These are phyloP conservation scores for Yamadazyma conglobata DNA, from an alignment of 1,139 yeast species.

Conservation along the genomic window DNA sequence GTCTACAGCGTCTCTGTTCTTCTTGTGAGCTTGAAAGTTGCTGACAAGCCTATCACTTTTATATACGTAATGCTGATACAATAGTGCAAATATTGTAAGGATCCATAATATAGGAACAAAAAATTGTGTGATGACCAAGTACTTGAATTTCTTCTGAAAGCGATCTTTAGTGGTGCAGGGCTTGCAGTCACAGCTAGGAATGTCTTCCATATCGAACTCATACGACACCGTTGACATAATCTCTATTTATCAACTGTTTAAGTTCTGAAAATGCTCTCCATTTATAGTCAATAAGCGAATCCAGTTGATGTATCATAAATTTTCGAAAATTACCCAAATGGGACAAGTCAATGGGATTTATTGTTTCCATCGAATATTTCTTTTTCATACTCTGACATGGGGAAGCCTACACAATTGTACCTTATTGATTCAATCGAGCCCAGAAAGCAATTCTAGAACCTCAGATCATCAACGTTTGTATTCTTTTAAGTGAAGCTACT, in stretches of 20 bases:
- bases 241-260: too few species aligned
- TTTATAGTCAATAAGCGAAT: too few species aligned
- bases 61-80: constrained; percentile 2
- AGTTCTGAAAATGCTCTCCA: too few species aligned
- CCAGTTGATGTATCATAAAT: too few species aligned
- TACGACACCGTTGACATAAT: constrained; percentile 2
- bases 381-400: too few species aligned
- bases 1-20: constrained; percentile 2
- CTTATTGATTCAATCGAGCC: too few species aligned
- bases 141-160: neutral
- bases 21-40: constrained; percentile 5
- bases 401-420: too few species aligned
- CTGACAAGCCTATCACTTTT: constrained; percentile 5
- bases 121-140: constrained; percentile 2
- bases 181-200: constrained; percentile 7
- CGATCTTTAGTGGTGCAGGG: constrained; percentile 6
- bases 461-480: too few species aligned
- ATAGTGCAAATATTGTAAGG: constrained; percentile 1
- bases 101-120: constrained; percentile 9
- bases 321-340: constrained; percentile 6
- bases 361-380: too few species aligned
- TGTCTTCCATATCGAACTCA: constrained; percentile 9
- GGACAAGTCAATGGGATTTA: constrained; percentile 9
- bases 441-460: too few species aligned
- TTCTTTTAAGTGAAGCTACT: too few species aligned